These are phyloP conservation scores for Corylus americana DNA, from an alignment of 306 rosid genomes.

Conservation along the genomic window DNA sequence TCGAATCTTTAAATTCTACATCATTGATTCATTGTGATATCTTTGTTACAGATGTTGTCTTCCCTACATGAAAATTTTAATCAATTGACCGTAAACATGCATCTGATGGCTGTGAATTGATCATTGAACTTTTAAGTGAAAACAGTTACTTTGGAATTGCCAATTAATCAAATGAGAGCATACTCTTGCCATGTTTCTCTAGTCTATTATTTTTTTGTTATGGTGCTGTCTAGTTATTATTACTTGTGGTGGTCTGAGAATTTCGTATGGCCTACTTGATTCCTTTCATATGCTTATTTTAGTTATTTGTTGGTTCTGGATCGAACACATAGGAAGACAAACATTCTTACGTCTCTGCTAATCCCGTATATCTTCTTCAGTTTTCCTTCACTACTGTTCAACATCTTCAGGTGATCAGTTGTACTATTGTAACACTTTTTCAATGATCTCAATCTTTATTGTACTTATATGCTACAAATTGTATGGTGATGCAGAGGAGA, in stretches of 20 bases:
- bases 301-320: constrained; percentile 90
- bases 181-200: not conserved
- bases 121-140: not conserved
- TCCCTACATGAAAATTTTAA: not conserved
- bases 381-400: constrained; percentile 65
- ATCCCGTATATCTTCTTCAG: constrained; percentile 92
- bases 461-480: constrained; percentile 12
- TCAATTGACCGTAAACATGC: not conserved
- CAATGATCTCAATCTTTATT: not conserved
- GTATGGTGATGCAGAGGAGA: constrained; percentile 63
- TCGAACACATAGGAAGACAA: constrained; percentile 92
- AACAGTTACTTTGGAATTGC: not conserved
- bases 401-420: constrained; percentile 55
- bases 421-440: not conserved
- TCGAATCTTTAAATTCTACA: not conserved
- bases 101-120: not conserved
- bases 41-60: not conserved
- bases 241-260: not conserved
- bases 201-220: not conserved
- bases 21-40: too few relatives aligned
- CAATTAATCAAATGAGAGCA: not conserved
- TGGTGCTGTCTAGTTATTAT: not conserved
- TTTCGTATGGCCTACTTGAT: not conserved
- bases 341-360: constrained; percentile 76
- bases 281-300: constrained; percentile 16